Evolutionary conservation across 257 asterid genomes (phyloP).

Genomic region (Solanum etuberosum): DNA sequence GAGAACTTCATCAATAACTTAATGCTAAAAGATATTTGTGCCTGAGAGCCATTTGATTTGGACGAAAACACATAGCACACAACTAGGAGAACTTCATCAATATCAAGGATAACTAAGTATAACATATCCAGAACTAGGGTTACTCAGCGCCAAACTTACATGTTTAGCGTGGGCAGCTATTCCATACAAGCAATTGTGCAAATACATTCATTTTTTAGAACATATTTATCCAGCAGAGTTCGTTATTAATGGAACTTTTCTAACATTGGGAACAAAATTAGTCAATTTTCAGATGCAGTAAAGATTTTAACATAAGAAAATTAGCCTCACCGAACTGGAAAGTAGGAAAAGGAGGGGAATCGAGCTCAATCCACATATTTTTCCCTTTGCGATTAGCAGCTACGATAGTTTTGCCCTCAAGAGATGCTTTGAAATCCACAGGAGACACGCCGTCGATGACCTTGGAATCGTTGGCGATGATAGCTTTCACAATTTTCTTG

Average conservation of each 20-base stretch:
- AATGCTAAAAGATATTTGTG: not conserved
- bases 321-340: conserved; percentile 73
- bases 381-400: conserved; percentile 95
- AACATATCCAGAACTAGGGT: not conserved
- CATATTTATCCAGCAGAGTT: not conserved
- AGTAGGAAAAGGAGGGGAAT: conserved; percentile 90
- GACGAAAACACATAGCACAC: not conserved
- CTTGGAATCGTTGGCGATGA: conserved; percentile 69
- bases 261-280: not conserved
- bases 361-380: conserved; percentile 93
- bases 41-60: not conserved
- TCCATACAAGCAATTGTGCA: not conserved
- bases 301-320: not conserved
- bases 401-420: conserved; percentile 67
- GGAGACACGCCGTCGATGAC: conserved; percentile 78
- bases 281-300: not conserved
- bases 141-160: not conserved
- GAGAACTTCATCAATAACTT: not conserved
- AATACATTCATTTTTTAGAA: not conserved
- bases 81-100: not conserved
- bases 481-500: conserved; percentile 51
- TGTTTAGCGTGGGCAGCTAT: not conserved
- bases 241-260: not conserved
- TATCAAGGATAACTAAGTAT: not conserved
- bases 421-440: conserved; percentile 63